Evolutionary conservation across 139 green algal species (phyloP).

Genomic region (Choricystis sp.): DNA sequence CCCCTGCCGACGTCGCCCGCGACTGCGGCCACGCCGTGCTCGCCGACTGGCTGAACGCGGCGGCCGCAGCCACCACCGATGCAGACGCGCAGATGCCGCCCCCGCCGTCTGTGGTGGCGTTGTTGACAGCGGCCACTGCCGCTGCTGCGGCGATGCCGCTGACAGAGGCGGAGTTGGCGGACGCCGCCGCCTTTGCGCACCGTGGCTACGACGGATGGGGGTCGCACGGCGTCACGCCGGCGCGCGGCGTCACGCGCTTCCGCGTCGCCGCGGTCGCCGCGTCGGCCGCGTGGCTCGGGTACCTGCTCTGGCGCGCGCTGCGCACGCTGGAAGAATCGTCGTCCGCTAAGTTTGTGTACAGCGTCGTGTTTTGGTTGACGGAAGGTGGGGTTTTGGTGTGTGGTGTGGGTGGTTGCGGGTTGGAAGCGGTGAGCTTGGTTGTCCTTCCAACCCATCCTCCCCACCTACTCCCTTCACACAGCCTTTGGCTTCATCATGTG

Average conservation of each 20-base stretch:
- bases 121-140: constrained; percentile 2
- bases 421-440: constrained; percentile 1
- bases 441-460: constrained; percentile 9
- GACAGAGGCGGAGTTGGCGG: background rate
- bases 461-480: constrained; percentile 1
- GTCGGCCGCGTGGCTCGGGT: background rate
- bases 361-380: background rate
- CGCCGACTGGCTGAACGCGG: background rate
- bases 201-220: constrained; percentile 4
- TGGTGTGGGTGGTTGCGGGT: constrained; percentile 2
- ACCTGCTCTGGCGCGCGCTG: constrained; percentile 16
- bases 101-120: background rate
- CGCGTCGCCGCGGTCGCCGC: background rate
- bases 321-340: constrained; percentile 3
- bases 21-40: background rate
- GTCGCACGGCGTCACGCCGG: background rate
- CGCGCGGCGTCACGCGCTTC: background rate
- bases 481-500: constrained; percentile 8
- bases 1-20: background rate
- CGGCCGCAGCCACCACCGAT: background rate
- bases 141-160: no score
- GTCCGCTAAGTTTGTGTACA: background rate
- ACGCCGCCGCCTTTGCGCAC: no score
- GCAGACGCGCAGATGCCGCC: background rate
- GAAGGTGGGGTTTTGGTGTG: background rate